Evolutionary conservation across 2,329 filamentous ascomycete species (phyloP).

Genomic region (Ceratocystis cacaofunesta): DNA sequence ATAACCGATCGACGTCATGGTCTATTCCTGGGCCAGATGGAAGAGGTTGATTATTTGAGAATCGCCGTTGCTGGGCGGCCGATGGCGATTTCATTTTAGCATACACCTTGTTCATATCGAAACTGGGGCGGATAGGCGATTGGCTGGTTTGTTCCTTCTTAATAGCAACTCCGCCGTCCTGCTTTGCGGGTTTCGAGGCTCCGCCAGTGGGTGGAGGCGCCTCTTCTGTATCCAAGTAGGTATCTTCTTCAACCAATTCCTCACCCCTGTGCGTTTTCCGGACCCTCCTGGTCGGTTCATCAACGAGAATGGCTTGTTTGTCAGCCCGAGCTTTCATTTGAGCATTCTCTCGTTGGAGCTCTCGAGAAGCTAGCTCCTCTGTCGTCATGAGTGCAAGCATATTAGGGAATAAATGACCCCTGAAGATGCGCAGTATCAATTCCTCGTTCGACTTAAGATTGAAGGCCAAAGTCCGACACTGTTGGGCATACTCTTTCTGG

Average conservation of each 20-base stretch:
- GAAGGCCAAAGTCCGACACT: conserved; percentile 63
- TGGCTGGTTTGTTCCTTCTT: conserved; percentile 26
- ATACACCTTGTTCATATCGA: conserved; percentile 78
- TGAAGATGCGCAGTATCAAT: conserved; percentile 61
- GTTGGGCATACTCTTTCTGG: conserved; percentile 38
- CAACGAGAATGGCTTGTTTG: conserved; percentile 71
- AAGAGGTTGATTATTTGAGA: conserved; percentile 31
- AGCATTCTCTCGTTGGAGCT: conserved; percentile 64
- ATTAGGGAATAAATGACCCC: conserved; percentile 54
- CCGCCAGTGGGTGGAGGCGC: conserved; percentile 18
- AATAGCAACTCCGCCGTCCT: conserved; percentile 17
- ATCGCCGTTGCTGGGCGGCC: conserved; percentile 30
- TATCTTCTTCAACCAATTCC: conserved; percentile 69
- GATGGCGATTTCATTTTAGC: conserved; percentile 47
- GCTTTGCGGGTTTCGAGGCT: conserved; percentile 10
- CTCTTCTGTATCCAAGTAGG: conserved; percentile 25
- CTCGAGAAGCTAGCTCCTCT: conserved; percentile 82
- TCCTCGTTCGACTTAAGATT: conserved; percentile 83
- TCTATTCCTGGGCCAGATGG: conserved; percentile 53
- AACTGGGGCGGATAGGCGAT: conserved; percentile 44
- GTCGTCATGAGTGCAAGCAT: conserved; percentile 75
- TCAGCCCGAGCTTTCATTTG: conserved; percentile 65
- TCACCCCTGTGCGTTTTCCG: conserved; percentile 90
- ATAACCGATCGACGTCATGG: conserved; percentile 75
- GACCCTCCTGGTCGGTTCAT: conserved; percentile 62